Conservation (phyloP, 148 eudicot genomes). For the Amaranthus hypochondriacus region DNA sequence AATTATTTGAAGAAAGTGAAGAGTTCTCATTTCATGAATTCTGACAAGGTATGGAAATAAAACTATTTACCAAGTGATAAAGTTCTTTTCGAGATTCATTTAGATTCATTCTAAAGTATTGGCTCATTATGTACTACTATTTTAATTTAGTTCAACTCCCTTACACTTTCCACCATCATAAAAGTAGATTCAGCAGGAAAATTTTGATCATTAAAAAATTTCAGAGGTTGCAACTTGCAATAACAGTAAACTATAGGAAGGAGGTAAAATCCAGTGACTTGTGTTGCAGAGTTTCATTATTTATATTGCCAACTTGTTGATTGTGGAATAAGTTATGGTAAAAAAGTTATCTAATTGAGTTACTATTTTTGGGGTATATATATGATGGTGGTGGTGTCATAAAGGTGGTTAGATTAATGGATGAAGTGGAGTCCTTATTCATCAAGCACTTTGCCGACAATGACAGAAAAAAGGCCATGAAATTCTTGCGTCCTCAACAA, state of each 20-base stretch:
- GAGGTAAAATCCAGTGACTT: conserved; percentile 6
- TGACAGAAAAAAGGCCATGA: conserved; percentile 97
- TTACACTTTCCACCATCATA: neutral
- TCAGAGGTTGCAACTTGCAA: neutral
- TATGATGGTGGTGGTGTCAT: conserved; percentile 24
- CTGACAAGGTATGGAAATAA: conserved; percentile 65
- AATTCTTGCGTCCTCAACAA: conserved; percentile 74
- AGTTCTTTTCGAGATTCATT: neutral
- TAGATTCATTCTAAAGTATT: neutral
- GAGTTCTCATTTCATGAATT: conserved; percentile 70
- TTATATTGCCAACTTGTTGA: conserved; percentile 8
- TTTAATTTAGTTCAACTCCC: neutral
- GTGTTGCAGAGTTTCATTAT: conserved; percentile 3
- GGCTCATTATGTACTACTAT: neutral
- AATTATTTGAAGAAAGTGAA: conserved; percentile 66
- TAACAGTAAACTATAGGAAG: neutral
- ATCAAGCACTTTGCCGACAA: conserved; percentile 86
- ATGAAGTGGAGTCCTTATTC: conserved; percentile 94
- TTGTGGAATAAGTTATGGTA: neutral
- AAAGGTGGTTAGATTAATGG: conserved; percentile 87
- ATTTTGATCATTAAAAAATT: neutral
- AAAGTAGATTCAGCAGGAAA: neutral
- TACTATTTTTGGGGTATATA: conserved; percentile 16
- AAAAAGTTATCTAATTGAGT: conserved; percentile 11
- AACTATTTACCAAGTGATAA: neutral